Conservation (phyloP, 768 basidiomycete species). For the Dentipellis fragilis region DNA sequence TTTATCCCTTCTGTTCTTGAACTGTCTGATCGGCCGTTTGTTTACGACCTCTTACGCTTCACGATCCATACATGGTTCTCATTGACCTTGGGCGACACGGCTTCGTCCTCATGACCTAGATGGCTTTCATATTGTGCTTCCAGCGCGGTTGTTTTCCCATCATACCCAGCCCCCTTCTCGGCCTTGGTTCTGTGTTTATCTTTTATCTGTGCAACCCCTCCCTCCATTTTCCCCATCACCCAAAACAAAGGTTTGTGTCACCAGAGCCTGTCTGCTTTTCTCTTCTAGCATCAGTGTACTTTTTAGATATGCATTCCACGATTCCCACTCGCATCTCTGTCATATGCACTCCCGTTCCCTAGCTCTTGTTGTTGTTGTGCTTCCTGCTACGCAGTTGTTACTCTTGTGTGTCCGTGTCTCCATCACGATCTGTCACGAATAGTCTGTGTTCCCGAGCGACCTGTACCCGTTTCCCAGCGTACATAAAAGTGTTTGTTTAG, state of each 20-base stretch:
- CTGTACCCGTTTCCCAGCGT: not conserved
- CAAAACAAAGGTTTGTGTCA: constrained; percentile 14
- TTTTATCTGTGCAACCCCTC: too few relatives aligned
- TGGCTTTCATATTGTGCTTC: too few relatives aligned
- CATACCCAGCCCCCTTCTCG: too few relatives aligned
- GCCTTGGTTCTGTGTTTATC: too few relatives aligned
- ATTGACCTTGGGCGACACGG: not conserved
- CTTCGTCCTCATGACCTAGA: not conserved
- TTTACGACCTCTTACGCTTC: not conserved
- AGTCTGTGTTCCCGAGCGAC: not conserved
- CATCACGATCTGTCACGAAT: not conserved
- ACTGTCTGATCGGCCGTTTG: not conserved
- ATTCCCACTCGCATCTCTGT: constrained; percentile 20
- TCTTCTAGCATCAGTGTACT: constrained; percentile 32
- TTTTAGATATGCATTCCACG: constrained; percentile 58
- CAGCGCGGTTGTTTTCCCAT: too few relatives aligned
- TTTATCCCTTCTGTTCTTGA: not conserved
- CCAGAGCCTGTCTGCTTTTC: constrained; percentile 7
- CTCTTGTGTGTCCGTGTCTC: not conserved
- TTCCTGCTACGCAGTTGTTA: not conserved
- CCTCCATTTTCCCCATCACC: not conserved
- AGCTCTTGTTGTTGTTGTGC: constrained; percentile 9
- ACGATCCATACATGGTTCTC: not conserved
- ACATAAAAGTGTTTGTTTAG: not conserved
- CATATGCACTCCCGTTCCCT: constrained; percentile 16